A percentile compares a stretch with the other conserved stretches of the same genome.
Conservation (phyloP, 306 rosid species). For the Hippophae tibetana region DNA sequence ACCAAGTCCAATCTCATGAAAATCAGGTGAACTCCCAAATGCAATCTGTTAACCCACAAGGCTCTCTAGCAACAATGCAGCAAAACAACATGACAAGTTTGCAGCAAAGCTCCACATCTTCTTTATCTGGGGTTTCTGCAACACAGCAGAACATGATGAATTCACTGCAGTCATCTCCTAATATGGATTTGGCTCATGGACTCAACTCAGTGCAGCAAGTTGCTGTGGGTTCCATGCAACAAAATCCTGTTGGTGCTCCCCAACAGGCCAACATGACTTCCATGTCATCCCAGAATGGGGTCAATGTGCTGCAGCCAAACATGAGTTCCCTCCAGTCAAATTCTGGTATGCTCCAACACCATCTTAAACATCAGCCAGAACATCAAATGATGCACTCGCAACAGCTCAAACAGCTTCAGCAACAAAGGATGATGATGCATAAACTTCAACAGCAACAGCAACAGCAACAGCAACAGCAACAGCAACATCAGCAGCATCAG, state of each 20-base stretch:
- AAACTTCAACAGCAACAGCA: conserved; percentile 39
- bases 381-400: conserved; percentile 47
- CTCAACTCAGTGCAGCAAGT: conserved; percentile 54
- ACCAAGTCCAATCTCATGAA: conserved; percentile 58
- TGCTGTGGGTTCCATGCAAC: conserved; percentile 57
- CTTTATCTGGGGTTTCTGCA: conserved; percentile 42
- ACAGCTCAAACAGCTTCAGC: conserved; percentile 49
- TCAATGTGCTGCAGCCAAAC: conserved; percentile 48
- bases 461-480: conserved; percentile 29
- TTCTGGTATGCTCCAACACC: conserved; percentile 55
- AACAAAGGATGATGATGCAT: conserved; percentile 43
- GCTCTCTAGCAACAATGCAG: conserved; percentile 39
- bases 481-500: conserved; percentile 27
- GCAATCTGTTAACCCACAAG: conserved; percentile 51
- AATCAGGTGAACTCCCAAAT: conserved; percentile 63
- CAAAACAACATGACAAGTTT: conserved; percentile 46
- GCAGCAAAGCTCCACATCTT: conserved; percentile 58
- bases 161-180: conserved; percentile 51
- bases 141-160: conserved; percentile 54
- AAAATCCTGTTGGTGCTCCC: conserved; percentile 49
- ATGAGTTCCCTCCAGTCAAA: conserved; percentile 44
- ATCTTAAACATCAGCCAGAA: conserved; percentile 60
- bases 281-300: conserved; percentile 56
- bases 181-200: conserved; percentile 55
- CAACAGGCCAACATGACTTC: conserved; percentile 49